Percentiles rank a stretch among this genome's conserved stretches.
Conservation (phyloP, 2,329 filamentous ascomycete genomes). For the Epichloe hybrida region DNA sequence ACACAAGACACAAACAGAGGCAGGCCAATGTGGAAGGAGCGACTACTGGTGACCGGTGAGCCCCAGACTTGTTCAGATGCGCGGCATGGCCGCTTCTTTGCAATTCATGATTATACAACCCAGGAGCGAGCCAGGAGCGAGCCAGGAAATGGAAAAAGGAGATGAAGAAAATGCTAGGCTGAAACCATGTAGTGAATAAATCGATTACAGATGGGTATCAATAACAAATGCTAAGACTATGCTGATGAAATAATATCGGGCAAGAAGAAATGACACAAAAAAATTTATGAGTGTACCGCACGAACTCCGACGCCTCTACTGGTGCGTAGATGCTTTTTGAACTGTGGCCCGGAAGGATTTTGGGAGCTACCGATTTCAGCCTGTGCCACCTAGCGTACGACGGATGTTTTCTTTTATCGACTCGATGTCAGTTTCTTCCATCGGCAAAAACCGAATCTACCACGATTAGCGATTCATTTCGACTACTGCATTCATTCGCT, state of each 20-base stretch:
- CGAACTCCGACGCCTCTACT: no score
- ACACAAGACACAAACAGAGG: neutral
- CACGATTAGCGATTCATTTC: constrained; percentile 7
- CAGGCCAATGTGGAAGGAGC: constrained; percentile 2
- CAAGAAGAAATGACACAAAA: neutral
- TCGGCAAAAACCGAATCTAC: constrained; percentile 52
- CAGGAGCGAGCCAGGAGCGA: neutral
- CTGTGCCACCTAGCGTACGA: constrained; percentile 30
- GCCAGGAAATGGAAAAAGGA: neutral
- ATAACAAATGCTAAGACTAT: constrained; percentile 1
- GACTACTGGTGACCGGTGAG: neutral
- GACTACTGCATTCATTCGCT: neutral
- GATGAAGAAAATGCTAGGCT: neutral
- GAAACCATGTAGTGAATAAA: neutral
- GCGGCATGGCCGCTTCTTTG: neutral
- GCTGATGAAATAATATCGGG: neutral
- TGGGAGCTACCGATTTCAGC: constrained; percentile 7
- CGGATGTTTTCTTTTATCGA: constrained; percentile 44
- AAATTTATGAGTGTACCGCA: neutral
- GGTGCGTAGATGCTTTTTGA: no score
- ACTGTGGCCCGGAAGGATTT: neutral
- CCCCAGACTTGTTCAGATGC: neutral
- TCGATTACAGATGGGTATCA: constrained; percentile 1
- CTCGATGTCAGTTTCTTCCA: constrained; percentile 47
- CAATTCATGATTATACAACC: neutral